Evolutionary conservation across 176 grass and related monocot genomes (phyloP).

Genomic region (Oryza glumipatula): DNA sequence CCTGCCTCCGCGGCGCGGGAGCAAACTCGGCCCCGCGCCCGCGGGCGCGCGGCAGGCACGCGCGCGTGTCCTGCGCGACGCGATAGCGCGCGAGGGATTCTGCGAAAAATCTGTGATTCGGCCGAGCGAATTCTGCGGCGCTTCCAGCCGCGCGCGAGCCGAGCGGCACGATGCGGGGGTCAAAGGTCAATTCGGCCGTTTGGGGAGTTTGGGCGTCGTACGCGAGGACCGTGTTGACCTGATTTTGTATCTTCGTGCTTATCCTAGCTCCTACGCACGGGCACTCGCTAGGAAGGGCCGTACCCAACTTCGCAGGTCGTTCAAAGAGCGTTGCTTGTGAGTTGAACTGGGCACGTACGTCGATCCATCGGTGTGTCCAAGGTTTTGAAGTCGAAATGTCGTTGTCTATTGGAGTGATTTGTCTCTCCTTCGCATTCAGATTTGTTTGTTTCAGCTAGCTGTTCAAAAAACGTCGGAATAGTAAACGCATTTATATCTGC

Average conservation of each 20-base stretch:
- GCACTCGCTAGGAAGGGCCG: neutral
- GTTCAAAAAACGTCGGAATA: neutral
- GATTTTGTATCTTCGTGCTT: neutral
- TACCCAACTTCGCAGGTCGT: neutral
- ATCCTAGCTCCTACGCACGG: neutral
- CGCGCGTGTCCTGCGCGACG: too few species aligned
- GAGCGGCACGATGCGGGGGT: too few species aligned
- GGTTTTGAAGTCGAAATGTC: neutral
- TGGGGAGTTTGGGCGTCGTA: too few species aligned
- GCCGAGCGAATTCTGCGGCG: too few species aligned
- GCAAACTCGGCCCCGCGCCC: too few species aligned
- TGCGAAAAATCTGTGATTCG: too few species aligned
- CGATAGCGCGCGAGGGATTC: too few species aligned
- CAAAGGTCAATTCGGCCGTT: neutral
- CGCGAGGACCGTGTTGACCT: conserved; percentile 24
- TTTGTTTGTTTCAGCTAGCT: neutral
- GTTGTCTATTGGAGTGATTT: neutral
- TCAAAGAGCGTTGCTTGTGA: neutral
- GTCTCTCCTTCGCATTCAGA: neutral
- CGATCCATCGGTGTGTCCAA: neutral
- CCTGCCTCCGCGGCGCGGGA: neutral
- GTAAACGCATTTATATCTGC: neutral
- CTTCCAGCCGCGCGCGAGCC: too few species aligned
- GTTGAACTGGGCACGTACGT: neutral
- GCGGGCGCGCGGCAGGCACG: too few species aligned